Evolutionary conservation across 441 rosid genomes (phyloP).

Genomic region (Lepidium campestre): DNA sequence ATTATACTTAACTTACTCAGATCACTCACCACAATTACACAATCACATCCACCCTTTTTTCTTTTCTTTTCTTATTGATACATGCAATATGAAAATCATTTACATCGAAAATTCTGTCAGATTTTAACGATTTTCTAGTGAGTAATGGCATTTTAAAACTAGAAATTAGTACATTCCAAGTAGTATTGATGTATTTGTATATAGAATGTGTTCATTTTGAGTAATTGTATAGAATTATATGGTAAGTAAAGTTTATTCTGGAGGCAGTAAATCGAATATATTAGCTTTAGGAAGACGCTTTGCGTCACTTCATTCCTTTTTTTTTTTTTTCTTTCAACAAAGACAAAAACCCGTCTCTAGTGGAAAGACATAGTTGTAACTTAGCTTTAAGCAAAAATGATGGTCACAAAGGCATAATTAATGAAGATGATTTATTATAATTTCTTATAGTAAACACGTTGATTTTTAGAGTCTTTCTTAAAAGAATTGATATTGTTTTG

Average conservation of each 20-base stretch:
- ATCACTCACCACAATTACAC: slow-evolving; percentile 23
- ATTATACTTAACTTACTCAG: slow-evolving; percentile 25
- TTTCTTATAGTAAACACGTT: not conserved
- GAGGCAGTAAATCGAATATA: slow-evolving; percentile 15
- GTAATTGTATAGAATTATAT: not conserved
- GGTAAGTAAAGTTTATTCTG: slow-evolving; percentile 10
- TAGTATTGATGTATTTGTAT: not conserved
- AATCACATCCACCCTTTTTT: slow-evolving; percentile 12
- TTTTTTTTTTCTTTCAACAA: not conserved
- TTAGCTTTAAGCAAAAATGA: slow-evolving; percentile 29
- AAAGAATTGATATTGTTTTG: not conserved
- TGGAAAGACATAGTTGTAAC: slow-evolving; percentile 33
- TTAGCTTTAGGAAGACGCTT: slow-evolving; percentile 31
- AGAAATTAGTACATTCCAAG: not conserved
- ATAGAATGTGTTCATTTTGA: not conserved
- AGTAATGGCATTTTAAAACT: no score
- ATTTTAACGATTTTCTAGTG: no score
- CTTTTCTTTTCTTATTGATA: not conserved
- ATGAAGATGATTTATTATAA: not conserved
- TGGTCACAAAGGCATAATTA: slow-evolving; percentile 14
- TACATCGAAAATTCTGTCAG: no score
- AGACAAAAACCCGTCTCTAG: slow-evolving; percentile 30
- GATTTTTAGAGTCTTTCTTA: not conserved
- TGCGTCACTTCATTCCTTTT: slow-evolving; percentile 31
- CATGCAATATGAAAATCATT: not conserved